Conservation (phyloP, 1,284 basidiomycete genomes). For the Rhodofomes roseus region DNA sequence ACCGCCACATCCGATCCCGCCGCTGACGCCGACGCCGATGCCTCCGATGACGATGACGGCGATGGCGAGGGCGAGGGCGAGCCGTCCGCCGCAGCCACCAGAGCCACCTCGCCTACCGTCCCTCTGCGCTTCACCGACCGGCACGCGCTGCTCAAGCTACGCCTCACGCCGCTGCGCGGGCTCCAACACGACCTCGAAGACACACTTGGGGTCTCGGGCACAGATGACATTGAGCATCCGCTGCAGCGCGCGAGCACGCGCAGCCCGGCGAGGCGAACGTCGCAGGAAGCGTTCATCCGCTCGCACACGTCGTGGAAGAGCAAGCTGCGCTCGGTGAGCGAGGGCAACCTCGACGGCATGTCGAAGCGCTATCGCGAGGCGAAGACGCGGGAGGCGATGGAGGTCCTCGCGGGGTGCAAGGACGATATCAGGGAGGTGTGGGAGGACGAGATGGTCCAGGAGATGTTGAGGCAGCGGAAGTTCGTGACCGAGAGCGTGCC, state of each 20-base stretch:
- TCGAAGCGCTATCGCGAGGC: slow-evolving; percentile 35
- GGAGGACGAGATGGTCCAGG: slow-evolving; percentile 49
- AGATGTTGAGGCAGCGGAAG: slow-evolving; percentile 44
- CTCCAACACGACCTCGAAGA: slow-evolving; percentile 59
- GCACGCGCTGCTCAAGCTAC: slow-evolving; percentile 54
- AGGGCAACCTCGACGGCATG: slow-evolving; percentile 37
- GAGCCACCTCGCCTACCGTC: slow-evolving; percentile 20
- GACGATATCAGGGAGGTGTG: slow-evolving; percentile 61
- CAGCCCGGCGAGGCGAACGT: slow-evolving; percentile 10
- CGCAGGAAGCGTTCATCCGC: slow-evolving; percentile 52
- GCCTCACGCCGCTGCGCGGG: slow-evolving; percentile 52
- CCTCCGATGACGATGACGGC: slow-evolving; percentile 30
- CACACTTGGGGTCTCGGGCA: slow-evolving; percentile 52
- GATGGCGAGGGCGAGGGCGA: not conserved
- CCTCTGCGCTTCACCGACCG: slow-evolving; percentile 53
- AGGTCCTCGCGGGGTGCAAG: slow-evolving; percentile 52
- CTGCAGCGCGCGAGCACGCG: slow-evolving; percentile 24
- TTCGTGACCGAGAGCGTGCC: slow-evolving; percentile 52
- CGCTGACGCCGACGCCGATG: slow-evolving; percentile 14
- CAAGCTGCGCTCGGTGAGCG: slow-evolving; percentile 38
- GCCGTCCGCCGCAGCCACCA: slow-evolving; percentile 1
- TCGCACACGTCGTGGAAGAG: slow-evolving; percentile 61
- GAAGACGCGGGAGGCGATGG: slow-evolving; percentile 40
- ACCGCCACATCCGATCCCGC: not conserved
- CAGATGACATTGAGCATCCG: slow-evolving; percentile 33